Evolutionary conservation across 176 grass and related monocot species (phyloP).

Genomic region (Carex kokanica): DNA sequence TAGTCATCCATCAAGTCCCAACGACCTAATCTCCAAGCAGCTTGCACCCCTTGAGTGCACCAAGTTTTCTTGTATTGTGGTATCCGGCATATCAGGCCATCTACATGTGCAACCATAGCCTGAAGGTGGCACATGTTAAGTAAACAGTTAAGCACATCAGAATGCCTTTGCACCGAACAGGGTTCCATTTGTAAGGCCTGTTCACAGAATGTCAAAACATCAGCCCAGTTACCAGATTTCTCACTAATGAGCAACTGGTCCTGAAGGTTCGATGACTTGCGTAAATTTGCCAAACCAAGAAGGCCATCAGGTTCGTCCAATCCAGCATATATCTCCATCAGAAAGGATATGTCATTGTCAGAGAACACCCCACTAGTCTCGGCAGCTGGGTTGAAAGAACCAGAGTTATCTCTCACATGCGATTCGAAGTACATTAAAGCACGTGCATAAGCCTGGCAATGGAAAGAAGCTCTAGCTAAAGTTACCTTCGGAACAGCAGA

Average conservation of each 20-base stretch:
- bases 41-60: conserved; percentile 96
- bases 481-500: conserved; percentile 88
- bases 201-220: conserved; percentile 88
- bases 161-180: conserved; percentile 88
- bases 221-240: conserved; percentile 94
- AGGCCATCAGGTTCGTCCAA: conserved; percentile 95
- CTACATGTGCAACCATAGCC: conserved; percentile 92
- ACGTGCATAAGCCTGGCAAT: conserved; percentile 90
- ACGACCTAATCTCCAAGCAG: conserved; percentile 91
- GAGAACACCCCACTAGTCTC: conserved; percentile 65
- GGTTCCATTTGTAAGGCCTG: conserved; percentile 93
- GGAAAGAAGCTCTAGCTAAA: conserved; percentile 84
- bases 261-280: conserved; percentile 85
- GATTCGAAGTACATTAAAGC: conserved; percentile 91
- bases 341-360: conserved; percentile 90
- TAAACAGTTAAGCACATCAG: conserved; percentile 91
- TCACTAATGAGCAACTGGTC: conserved; percentile 97
- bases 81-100: conserved; percentile 73
- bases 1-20: conserved; percentile 99
- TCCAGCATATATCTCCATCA: conserved; percentile 98
- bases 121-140: conserved; percentile 98
- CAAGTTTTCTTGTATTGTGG: conserved; percentile 80
- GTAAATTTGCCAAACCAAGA: conserved; percentile 73
- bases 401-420: conserved; percentile 71
- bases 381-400: conserved; percentile 95